These are phyloP conservation scores for Phytophthora ohioensis DNA, from an alignment of 352 stramenopile genomes.

Conservation along the genomic window DNA sequence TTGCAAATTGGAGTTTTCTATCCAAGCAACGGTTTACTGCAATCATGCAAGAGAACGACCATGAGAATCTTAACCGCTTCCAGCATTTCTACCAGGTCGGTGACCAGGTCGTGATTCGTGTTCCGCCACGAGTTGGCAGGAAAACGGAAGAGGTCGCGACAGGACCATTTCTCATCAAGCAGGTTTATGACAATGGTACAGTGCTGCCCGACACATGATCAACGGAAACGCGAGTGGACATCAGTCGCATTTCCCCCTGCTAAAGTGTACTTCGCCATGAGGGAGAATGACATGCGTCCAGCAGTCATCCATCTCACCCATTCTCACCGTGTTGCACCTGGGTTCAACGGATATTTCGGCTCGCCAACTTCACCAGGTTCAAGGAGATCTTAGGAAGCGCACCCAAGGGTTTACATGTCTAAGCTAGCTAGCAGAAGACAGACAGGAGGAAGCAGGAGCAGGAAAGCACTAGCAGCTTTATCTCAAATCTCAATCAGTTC, in stretches of 20 bases:
- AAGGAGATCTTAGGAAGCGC: too few species aligned
- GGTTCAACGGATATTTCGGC: too few species aligned
- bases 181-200: slow-evolving; percentile 17
- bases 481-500: too few species aligned
- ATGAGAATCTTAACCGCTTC: slow-evolving; percentile 9
- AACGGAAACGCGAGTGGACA: slow-evolving; percentile 5
- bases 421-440: too few species aligned
- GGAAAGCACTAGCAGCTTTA: too few species aligned
- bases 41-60: slow-evolving; percentile 18
- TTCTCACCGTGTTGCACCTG: too few species aligned
- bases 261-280: slow-evolving; percentile 1
- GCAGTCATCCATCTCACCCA: too few species aligned
- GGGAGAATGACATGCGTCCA: neutral
- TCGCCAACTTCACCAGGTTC: too few species aligned
- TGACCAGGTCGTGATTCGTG: slow-evolving; percentile 13
- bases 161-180: slow-evolving; percentile 20
- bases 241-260: slow-evolving; percentile 23
- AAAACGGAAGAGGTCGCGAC: slow-evolving; percentile 4
- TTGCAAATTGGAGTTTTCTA: slow-evolving; percentile 19
- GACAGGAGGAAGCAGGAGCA: too few species aligned
- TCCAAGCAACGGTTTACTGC: slow-evolving; percentile 20
- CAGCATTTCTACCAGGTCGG: slow-evolving; percentile 19
- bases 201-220: slow-evolving; percentile 11
- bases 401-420: too few species aligned
- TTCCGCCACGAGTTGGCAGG: neutral